Base-by-base conservation (phyloP, 352 stramenopile genomes). In the Phytophthora foliorum region DNA sequence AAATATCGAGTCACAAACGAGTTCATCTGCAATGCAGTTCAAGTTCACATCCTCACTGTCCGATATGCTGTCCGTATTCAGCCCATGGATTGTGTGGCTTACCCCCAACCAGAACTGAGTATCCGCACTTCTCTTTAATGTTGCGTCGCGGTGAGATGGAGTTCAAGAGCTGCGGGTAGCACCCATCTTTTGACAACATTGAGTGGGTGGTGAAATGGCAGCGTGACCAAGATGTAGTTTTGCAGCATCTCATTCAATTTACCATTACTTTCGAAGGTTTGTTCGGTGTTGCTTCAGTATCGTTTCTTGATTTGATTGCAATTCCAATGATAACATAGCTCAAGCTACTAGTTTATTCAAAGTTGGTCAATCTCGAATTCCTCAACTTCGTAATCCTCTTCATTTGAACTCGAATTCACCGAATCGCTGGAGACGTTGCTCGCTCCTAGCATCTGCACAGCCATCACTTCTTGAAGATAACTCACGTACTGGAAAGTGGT, bases 401-500 rank as follows among this genome's bases (percentile, higher is more conserved):
- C 50, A 34, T 57, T 24, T 17, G 7, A 25, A 21, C 19, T 8
- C 14, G 38, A 60, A 16, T 41, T 17, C 13, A 51, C 32, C 31
- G 49, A 67, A 6, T 16, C 22, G 11, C 34, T 58, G 13, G 36
- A 57, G n/a, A 4, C 24, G 5, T 27, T 19, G 10, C 32, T 57
- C 2, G 17, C 13, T 6, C 39, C 67, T 31, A 66, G 27, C 4
- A 79, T 56, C 16, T 74, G 57, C 32, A 29, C 32, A 22, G 72
- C 58, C 24, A 75, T 39, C 8, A 71, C 34, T 1, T 80, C 46
- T 17, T 77, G 68, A 10, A 77, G 6, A 13, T 61, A 32, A 4
- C 25, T 24, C 24, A 70, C 38, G 54, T 75, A 84, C 46, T 74
- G 48, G 52, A 74, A 67, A 38, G 67, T 83, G 51, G 67, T 74